phyloP scores from a whole-genome alignment of 1,139 yeast genomes.

The Debaryomycetaceae sp. region DNA sequence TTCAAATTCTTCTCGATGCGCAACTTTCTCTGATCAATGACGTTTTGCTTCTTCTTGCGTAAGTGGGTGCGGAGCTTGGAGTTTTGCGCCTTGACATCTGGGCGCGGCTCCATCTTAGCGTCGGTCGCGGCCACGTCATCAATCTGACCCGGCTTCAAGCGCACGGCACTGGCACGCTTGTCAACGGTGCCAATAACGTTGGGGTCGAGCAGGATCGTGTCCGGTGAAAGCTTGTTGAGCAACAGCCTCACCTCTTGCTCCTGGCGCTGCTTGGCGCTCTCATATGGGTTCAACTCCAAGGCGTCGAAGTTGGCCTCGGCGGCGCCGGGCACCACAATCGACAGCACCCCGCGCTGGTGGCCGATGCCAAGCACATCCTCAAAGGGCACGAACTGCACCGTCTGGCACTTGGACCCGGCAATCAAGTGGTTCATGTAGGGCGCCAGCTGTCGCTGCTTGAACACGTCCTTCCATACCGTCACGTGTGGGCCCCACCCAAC shows the following conservation, averaged over 20 bases:
- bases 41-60: slow-evolving; percentile 82
- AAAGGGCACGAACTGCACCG: slow-evolving; percentile 78
- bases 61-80: slow-evolving; percentile 76
- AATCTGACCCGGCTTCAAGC: slow-evolving; percentile 62
- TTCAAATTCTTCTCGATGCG: slow-evolving; percentile 75
- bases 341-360: slow-evolving; percentile 70
- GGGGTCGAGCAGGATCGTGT: slow-evolving; percentile 90
- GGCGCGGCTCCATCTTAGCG: slow-evolving; percentile 44
- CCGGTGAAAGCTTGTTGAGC: slow-evolving; percentile 86
- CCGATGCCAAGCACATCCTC: slow-evolving; percentile 95
- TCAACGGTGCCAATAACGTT: slow-evolving; percentile 82
- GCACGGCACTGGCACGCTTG: slow-evolving; percentile 54
- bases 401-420: slow-evolving; percentile 71
- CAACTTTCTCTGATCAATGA: slow-evolving; percentile 80
- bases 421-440: slow-evolving; percentile 92
- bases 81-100: slow-evolving; percentile 72
- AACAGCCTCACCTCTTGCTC: slow-evolving; percentile 85
- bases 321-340: slow-evolving; percentile 88
- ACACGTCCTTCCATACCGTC: slow-evolving; percentile 78
- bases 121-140: slow-evolving; percentile 38
- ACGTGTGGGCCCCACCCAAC: slow-evolving; percentile 96
- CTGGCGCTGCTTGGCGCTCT: slow-evolving; percentile 88
- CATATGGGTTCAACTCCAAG: slow-evolving; percentile 87
- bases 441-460: slow-evolving; percentile 53
- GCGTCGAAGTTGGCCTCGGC: slow-evolving; percentile 99